Evolutionary conservation across 495 filamentous ascomycete genomes (phyloP).

Genomic region (Bombardia bombarda): DNA sequence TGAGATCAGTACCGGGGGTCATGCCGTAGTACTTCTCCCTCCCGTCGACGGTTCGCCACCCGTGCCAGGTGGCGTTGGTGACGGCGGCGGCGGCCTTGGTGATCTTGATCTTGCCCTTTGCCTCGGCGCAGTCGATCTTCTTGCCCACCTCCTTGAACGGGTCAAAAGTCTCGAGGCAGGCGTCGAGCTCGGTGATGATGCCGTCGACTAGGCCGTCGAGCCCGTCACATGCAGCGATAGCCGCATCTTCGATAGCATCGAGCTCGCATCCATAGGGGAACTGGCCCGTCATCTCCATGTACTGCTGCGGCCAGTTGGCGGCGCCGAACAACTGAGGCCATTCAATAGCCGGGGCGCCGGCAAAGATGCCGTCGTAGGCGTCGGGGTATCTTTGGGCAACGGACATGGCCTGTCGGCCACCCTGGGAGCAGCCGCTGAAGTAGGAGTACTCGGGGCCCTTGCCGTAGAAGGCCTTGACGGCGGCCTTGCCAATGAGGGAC

Average conservation of each 20-base stretch:
- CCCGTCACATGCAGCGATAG: constrained; percentile 28
- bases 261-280: constrained; percentile 26
- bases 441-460: constrained; percentile 28
- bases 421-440: constrained; percentile 38
- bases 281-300: constrained; percentile 20
- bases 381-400: constrained; percentile 35
- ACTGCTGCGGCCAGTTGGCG: constrained; percentile 18
- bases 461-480: constrained; percentile 28
- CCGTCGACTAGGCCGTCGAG: constrained; percentile 31
- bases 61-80: constrained; percentile 21
- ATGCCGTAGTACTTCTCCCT: constrained; percentile 15
- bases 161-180: constrained; percentile 16
- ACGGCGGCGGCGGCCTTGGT: constrained; percentile 14
- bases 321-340: constrained; percentile 14
- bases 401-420: constrained; percentile 35
- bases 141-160: constrained; percentile 17
- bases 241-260: constrained; percentile 20
- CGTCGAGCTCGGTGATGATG: constrained; percentile 18
- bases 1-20: constrained; percentile 12
- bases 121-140: constrained; percentile 5
- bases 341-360: constrained; percentile 28
- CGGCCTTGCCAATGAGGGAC: constrained; percentile 26
- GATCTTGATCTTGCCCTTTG: constrained; percentile 1
- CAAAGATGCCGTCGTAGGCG: constrained; percentile 35
- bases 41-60: constrained; percentile 7